Conservation (phyloP, 345 rosid genomes). For the Rhizophora apiculata region DNA sequence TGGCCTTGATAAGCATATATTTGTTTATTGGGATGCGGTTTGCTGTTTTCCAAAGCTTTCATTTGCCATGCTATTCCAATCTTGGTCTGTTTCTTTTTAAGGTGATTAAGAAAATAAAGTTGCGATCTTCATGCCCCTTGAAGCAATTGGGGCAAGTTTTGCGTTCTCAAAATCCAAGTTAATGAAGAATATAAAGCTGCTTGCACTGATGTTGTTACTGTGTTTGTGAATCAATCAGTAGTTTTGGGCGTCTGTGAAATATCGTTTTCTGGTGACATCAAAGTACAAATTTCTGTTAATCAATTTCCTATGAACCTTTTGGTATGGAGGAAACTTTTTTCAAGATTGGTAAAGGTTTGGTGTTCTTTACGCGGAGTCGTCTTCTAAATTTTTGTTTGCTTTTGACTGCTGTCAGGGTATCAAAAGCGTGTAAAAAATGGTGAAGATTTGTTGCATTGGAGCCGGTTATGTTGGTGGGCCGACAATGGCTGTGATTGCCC, state of each 20-base stretch:
- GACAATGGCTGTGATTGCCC: slow-evolving; percentile 33
- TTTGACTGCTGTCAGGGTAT: slow-evolving; percentile 2
- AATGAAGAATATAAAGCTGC: too few relatives aligned
- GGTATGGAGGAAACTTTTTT: neutral
- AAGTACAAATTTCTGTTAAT: neutral
- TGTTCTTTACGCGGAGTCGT: neutral
- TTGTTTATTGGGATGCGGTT: too few relatives aligned
- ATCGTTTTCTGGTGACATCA: neutral
- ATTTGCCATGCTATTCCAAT: too few relatives aligned
- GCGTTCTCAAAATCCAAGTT: neutral
- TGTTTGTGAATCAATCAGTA: too few relatives aligned
- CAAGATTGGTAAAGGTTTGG: neutral
- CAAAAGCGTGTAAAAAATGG: slow-evolving; percentile 12
- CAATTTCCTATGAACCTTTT: neutral
- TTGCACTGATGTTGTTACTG: too few relatives aligned
- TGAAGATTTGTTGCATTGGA: slow-evolving; percentile 36
- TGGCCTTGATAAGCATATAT: neutral
- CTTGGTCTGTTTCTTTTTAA: slow-evolving; percentile 1
- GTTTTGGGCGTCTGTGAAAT: neutral
- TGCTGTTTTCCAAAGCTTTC: neutral
- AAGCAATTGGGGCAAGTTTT: neutral
- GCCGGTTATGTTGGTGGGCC: slow-evolving; percentile 36
- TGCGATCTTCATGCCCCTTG: neutral
- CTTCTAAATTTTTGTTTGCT: neutral
- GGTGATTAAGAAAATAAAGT: neutral